phyloP scores from a whole-genome alignment of 257 asterid genomes.

The Przewalskia tangutica region DNA sequence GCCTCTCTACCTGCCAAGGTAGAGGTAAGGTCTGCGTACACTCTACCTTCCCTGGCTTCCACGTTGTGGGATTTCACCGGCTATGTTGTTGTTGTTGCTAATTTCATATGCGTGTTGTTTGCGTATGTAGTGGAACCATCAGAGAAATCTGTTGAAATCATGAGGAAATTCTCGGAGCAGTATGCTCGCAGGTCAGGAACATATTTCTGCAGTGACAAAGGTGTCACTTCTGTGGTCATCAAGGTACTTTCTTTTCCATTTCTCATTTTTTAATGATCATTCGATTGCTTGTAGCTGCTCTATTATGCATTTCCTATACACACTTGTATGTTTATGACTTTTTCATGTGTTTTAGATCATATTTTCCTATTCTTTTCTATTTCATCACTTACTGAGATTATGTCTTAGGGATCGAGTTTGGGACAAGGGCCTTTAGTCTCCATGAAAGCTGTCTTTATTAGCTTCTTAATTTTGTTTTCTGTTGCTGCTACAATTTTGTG shows the following conservation, averaged over 20 bases:
- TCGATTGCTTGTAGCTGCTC: neutral
- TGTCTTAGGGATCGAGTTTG: neutral
- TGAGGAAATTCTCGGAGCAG: constrained; percentile 99
- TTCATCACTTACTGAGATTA: neutral
- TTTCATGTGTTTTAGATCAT: neutral
- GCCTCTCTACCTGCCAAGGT: too few relatives aligned
- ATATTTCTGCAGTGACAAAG: constrained; percentile 83
- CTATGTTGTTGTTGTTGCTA: neutral
- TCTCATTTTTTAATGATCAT: neutral
- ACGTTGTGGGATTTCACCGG: too few relatives aligned
- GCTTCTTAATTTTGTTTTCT: neutral
- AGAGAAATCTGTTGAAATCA: constrained; percentile 83
- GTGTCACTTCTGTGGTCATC: constrained; percentile 85
- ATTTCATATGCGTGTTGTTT: neutral
- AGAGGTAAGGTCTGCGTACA: too few relatives aligned
- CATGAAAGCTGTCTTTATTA: neutral
- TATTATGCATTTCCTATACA: neutral
- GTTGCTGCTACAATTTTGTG: neutral
- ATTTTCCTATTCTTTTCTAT: neutral
- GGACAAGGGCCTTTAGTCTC: neutral
- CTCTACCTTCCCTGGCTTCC: too few relatives aligned
- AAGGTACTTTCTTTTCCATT: constrained; percentile 32
- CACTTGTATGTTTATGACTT: neutral
- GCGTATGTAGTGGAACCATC: constrained; percentile 61
- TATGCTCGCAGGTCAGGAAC: constrained; percentile 85